These are phyloP conservation scores for Verticillium longisporum DNA, from an alignment of 2,329 filamentous ascomycete species.

Conservation along the genomic window DNA sequence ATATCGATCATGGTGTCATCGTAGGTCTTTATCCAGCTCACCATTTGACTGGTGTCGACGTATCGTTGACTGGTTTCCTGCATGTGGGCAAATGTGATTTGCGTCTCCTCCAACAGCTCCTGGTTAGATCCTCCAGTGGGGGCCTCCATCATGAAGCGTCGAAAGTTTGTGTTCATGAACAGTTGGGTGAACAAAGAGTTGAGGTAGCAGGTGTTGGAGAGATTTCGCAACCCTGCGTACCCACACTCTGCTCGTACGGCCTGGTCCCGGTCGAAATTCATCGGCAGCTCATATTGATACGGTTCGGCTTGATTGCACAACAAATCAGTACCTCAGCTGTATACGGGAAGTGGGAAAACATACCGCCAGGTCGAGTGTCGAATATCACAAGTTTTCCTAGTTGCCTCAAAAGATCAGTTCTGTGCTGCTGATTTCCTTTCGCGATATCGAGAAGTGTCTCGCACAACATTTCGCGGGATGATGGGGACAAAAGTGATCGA, in stretches of 20 bases:
- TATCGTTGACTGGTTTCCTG: constrained; percentile 72
- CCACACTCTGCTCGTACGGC: constrained; percentile 70
- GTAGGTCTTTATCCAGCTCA: constrained; percentile 72
- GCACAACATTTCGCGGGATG: constrained; percentile 53
- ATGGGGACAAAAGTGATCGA: constrained; percentile 39
- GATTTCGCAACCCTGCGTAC: constrained; percentile 83
- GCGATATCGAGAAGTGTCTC: constrained; percentile 52
- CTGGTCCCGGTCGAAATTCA: constrained; percentile 57
- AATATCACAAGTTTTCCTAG: constrained; percentile 44
- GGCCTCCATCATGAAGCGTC: constrained; percentile 72
- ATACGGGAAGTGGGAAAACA: background rate
- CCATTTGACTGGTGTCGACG: constrained; percentile 66
- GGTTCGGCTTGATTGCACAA: constrained; percentile 23
- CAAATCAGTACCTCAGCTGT: background rate
- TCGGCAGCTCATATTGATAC: constrained; percentile 55
- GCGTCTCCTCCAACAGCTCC: constrained; percentile 66
- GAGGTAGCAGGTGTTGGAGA: constrained; percentile 95
- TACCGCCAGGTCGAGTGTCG: constrained; percentile 6
- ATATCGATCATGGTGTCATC: constrained; percentile 81
- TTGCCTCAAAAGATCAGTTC: constrained; percentile 42
- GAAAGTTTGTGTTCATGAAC: constrained; percentile 90
- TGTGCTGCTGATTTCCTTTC: constrained; percentile 41
- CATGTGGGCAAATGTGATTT: constrained; percentile 77
- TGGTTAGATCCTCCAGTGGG: constrained; percentile 47
- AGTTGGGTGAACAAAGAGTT: constrained; percentile 92